Conservation (phyloP, 2,329 filamentous ascomycete species). For the Fusarium algeriense region DNA sequence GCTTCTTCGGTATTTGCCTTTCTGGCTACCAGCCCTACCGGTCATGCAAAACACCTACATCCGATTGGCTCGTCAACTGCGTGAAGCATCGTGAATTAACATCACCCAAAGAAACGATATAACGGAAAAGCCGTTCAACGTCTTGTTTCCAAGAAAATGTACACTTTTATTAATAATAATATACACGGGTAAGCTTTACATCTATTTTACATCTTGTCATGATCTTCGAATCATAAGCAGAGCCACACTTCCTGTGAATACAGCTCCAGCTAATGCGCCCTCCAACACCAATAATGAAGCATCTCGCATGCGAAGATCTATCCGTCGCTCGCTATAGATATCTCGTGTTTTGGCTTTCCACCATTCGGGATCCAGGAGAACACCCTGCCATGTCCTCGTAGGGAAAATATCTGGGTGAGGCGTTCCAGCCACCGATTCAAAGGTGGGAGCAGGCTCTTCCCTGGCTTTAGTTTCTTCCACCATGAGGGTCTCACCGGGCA, state of each 20-base stretch:
- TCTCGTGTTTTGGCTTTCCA: conserved; percentile 67
- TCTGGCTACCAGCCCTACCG: conserved; percentile 36
- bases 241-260: conserved; percentile 66
- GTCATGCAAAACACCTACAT: conserved; percentile 20
- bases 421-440: conserved; percentile 19
- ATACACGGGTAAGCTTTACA: conserved; percentile 36
- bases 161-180: conserved; percentile 31
- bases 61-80: conserved; percentile 28
- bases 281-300: conserved; percentile 77
- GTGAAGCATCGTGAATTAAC: conserved; percentile 13
- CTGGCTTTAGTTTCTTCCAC: conserved; percentile 7
- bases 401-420: conserved; percentile 1
- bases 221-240: conserved; percentile 59
- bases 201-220: conserved; percentile 41
- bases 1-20: conserved; percentile 5
- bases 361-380: conserved; percentile 55
- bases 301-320: conserved; percentile 76
- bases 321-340: conserved; percentile 73
- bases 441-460: not conserved
- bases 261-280: conserved; percentile 74
- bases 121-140: not conserved
- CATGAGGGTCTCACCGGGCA: conserved; percentile 3
- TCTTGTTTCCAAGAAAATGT: not conserved
- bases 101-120: conserved; percentile 1
- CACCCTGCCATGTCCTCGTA: conserved; percentile 57